Evolutionary conservation across 495 filamentous ascomycete species (phyloP), one percentile per base, ranked within the genome.

Genomic region (Xylaria intraflava): DNA sequence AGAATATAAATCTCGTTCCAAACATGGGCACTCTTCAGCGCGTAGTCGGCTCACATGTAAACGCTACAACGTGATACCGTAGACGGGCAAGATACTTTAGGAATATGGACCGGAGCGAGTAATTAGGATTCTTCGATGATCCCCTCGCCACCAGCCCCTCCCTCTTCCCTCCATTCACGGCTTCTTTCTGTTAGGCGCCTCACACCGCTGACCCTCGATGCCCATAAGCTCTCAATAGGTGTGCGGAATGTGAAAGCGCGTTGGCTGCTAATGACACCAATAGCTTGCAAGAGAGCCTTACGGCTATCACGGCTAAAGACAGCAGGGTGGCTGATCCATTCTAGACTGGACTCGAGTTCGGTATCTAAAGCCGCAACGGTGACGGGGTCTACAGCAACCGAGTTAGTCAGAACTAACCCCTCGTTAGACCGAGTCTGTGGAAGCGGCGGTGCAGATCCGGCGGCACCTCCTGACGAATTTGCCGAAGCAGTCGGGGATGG

Each of bases 251-350:
- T 97, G 68, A 91, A 95, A 7, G 85, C 94, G 17, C 93, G 81
- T 68, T 99, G 93, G 6, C 87, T 91, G 58, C 88, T 91, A 59
- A 97, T 95, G 42, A 96, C 90, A 31, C 93, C 93, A 57, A 99
- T 97, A 23, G 89, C 88, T 65, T 99, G 94, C 14, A 99, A 76
- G 1, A 99, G 92, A 11, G 91, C 89, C 71, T 99, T 99, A 60
- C 93, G 81, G 30, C 87, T 90, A 67, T 99, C 93, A n/a, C 93
- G 83, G 22, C 85, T 83, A 60, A 99, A 99, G 7, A 97, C 88
- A 1, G 92, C 92, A 6, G 93, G 94, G 64, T 99, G 94, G 61
- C 86, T 89, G 66, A 99, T 97, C 93, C 93, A 99, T 68, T 99
- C 93, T n/a, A 99, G 75, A n/a, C 86, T 84, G 9, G 88, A 77